These are phyloP conservation scores for Chytriomyces confervae DNA, from an alignment of 192 early-diverging fungal genomes.

Conservation along the genomic window DNA sequence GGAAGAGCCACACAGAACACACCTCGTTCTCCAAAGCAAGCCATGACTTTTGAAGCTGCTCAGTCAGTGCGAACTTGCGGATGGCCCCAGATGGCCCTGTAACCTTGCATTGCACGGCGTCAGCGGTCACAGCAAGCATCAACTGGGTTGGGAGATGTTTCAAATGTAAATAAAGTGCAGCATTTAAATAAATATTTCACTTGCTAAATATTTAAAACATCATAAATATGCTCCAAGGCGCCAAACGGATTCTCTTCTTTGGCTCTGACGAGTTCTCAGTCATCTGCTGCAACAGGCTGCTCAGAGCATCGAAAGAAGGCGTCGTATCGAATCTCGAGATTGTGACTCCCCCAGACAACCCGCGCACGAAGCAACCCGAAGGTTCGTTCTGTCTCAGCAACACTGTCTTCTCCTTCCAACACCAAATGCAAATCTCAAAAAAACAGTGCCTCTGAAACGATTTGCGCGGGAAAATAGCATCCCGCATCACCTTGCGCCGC, in stretches of 20 bases:
- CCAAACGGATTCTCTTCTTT: constrained; percentile 73
- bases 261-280: constrained; percentile 86
- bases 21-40: constrained; percentile 20
- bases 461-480: constrained; percentile 52
- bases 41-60: constrained; percentile 14
- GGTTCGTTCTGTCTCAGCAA: constrained; percentile 17
- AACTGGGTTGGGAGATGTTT: too few relatives aligned
- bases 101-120: constrained; percentile 5
- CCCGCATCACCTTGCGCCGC: constrained; percentile 58
- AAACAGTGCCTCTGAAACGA: constrained; percentile 54
- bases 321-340: constrained; percentile 30
- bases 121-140: too few relatives aligned
- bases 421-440: constrained; percentile 41
- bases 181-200: too few relatives aligned
- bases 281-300: constrained; percentile 61
- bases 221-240: constrained; percentile 32
- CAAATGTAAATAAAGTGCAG: too few relatives aligned
- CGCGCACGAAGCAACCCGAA: constrained; percentile 36
- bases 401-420: constrained; percentile 38
- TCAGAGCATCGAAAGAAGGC: constrained; percentile 33
- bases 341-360: constrained; percentile 41
- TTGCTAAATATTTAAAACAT: too few relatives aligned
- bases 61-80: constrained; percentile 24
- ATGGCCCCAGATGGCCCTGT: constrained; percentile 16
- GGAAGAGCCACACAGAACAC: not conserved